phyloP scores from a whole-genome alignment of 2,329 filamentous ascomycete genomes.

The Xylariaceae sp. region DNA sequence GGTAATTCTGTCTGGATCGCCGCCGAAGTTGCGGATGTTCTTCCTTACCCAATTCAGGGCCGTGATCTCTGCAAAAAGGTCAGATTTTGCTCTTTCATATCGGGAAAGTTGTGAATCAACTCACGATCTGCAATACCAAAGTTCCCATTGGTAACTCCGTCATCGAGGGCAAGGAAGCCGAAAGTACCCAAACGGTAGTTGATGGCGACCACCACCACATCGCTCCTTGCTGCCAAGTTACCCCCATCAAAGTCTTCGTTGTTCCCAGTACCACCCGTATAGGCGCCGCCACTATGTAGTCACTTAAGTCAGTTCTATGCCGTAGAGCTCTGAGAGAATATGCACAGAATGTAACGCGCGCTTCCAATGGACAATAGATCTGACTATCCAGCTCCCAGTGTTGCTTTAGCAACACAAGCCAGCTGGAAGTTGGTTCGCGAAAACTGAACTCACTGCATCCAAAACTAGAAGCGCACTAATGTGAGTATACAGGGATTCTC shows the following conservation, averaged over 20 bases:
- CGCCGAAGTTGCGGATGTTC: constrained; percentile 51
- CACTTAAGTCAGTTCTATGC: neutral
- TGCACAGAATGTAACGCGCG: neutral
- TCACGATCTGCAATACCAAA: constrained; percentile 42
- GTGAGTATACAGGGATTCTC: constrained; percentile 1
- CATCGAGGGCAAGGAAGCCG: constrained; percentile 51
- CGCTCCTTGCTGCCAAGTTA: constrained; percentile 52
- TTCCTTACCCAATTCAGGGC: constrained; percentile 47
- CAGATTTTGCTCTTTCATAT: neutral
- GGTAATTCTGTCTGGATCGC: constrained; percentile 51
- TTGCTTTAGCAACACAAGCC: neutral
- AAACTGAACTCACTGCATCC: constrained; percentile 14
- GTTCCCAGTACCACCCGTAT: constrained; percentile 42
- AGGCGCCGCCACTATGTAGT: constrained; percentile 45
- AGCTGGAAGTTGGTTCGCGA: neutral
- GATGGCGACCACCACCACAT: constrained; percentile 54
- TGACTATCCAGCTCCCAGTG: neutral
- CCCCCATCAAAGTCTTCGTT: constrained; percentile 44
- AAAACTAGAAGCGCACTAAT: constrained; percentile 8
- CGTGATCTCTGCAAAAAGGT: constrained; percentile 32
- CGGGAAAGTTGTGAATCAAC: neutral
- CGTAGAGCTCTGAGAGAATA: neutral
- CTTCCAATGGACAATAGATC: neutral
- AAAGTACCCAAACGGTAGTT: constrained; percentile 56
- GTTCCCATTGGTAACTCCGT: constrained; percentile 44